These are phyloP conservation scores for Botryotinia convoluta DNA, from an alignment of 2,329 filamentous ascomycete species.

Conservation along the genomic window DNA sequence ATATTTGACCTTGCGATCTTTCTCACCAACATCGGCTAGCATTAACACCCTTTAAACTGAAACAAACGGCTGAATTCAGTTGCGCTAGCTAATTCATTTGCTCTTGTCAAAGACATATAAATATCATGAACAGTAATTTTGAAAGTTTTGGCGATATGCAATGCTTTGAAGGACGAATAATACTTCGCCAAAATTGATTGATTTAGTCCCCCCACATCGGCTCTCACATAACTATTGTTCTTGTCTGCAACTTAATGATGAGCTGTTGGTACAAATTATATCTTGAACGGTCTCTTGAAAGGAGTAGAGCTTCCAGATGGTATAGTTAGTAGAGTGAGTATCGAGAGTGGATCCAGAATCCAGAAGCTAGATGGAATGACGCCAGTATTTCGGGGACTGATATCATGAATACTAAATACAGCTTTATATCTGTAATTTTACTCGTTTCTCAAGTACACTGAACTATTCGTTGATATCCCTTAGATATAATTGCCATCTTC, in stretches of 20 bases:
- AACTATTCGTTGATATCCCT: neutral
- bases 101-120: no score
- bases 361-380: neutral
- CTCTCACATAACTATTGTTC: neutral
- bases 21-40: no score
- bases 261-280: neutral
- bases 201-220: neutral
- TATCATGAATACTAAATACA: neutral
- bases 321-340: neutral
- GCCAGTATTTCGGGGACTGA: neutral
- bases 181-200: neutral
- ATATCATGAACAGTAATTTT: no score
- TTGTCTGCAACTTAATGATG: neutral
- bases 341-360: neutral
- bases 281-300: neutral
- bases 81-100: no score
- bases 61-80: no score
- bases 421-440: neutral
- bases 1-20: no score
- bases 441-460: neutral
- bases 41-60: no score
- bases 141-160: no score
- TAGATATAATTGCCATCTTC: neutral
- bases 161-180: neutral
- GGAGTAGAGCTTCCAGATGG: neutral